Percentiles rank a stretch among this genome's conserved stretches.
Conservation (phyloP, 306 rosid genomes). For the Vigna unguiculata region DNA sequence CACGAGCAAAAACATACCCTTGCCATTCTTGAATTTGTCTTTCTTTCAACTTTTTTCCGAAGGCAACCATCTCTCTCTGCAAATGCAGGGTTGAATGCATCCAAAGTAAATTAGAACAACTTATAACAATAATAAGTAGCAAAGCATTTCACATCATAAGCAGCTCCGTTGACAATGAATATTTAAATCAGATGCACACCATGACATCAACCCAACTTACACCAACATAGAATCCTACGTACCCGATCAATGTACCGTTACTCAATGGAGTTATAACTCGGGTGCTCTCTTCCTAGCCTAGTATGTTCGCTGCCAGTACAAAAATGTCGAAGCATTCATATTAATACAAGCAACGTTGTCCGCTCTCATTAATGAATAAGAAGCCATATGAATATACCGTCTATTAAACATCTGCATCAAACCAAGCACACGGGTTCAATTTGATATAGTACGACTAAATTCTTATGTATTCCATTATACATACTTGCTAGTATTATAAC, state of each 20-base stretch:
- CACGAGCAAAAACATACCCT: conserved; percentile 58
- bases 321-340: conserved; percentile 18
- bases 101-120: conserved; percentile 30
- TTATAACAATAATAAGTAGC: not conserved
- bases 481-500: not conserved
- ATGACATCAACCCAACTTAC: not conserved
- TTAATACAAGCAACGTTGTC: conserved; percentile 17
- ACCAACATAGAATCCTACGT: conserved; percentile 15
- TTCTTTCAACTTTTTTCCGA: conserved; percentile 89
- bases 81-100: conserved; percentile 22
- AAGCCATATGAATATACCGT: conserved; percentile 2
- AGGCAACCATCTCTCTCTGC: conserved; percentile 83
- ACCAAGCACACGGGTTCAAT: not conserved
- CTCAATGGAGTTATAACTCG: conserved; percentile 12
- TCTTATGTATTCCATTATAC: not conserved
- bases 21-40: conserved; percentile 85
- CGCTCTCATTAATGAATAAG: conserved; percentile 15
- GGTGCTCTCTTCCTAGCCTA: conserved; percentile 21
- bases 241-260: not conserved
- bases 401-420: conserved; percentile 30
- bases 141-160: conserved; percentile 8
- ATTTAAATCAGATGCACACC: conserved; percentile 3
- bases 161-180: conserved; percentile 8
- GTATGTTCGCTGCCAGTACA: conserved; percentile 1
- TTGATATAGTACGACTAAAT: not conserved